Conservation (phyloP, 2,329 filamentous ascomycete genomes). For the Claviceps digitariae region DNA sequence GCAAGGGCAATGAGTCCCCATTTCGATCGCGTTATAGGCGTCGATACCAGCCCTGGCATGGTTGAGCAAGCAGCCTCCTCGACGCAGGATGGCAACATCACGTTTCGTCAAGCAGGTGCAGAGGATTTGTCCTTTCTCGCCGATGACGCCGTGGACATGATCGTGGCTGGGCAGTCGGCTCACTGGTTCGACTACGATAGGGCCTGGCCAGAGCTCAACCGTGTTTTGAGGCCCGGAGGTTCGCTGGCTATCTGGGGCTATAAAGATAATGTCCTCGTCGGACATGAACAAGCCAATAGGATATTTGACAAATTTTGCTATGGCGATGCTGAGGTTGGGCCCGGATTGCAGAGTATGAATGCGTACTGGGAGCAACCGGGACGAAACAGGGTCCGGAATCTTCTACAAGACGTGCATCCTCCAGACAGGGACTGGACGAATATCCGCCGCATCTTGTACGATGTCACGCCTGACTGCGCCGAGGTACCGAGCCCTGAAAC, state of each 20-base stretch:
- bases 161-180: constrained; percentile 40
- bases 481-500: constrained; percentile 18
- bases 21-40: constrained; percentile 37
- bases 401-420: constrained; percentile 37
- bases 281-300: constrained; percentile 34
- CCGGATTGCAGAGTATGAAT: constrained; percentile 36
- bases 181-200: constrained; percentile 52
- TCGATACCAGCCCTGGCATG: constrained; percentile 47
- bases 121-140: constrained; percentile 39
- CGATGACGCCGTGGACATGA: constrained; percentile 37
- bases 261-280: constrained; percentile 47
- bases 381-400: constrained; percentile 36
- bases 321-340: constrained; percentile 29
- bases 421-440: constrained; percentile 38
- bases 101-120: constrained; percentile 34
- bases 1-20: constrained; percentile 37
- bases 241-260: constrained; percentile 55
- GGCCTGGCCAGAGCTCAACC: constrained; percentile 40
- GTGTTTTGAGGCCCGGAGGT: constrained; percentile 39
- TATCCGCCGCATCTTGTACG: constrained; percentile 40
- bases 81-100: constrained; percentile 29
- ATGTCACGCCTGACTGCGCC: constrained; percentile 32
- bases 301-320: constrained; percentile 45
- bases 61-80: constrained; percentile 32
- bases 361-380: constrained; percentile 50